Conservation (phyloP, 176 grass and related monocot species). For the Lolium multiflorum region DNA sequence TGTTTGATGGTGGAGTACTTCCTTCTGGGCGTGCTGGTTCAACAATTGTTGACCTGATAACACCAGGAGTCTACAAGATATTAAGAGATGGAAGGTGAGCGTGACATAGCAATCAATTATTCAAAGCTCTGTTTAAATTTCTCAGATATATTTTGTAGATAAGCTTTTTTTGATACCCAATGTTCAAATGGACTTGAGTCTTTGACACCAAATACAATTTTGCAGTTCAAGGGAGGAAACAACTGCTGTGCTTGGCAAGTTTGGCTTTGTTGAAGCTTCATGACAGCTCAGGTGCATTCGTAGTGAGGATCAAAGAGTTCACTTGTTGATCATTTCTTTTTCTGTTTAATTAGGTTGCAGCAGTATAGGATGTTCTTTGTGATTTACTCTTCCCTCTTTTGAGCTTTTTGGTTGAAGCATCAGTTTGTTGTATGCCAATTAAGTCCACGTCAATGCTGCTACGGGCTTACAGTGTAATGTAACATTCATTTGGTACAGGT, state of each 20-base stretch:
- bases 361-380: not conserved
- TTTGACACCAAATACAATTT: conserved; percentile 22
- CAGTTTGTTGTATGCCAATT: conserved; percentile 16
- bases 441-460: not conserved
- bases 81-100: conserved; percentile 89
- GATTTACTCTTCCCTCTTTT: conserved; percentile 13
- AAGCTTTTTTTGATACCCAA: no score
- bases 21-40: conserved; percentile 87
- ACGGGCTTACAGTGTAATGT: not conserved
- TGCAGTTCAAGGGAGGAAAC: conserved; percentile 89
- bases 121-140: conserved; percentile 2
- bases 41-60: conserved; percentile 85
- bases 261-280: conserved; percentile 67
- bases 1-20: conserved; percentile 83
- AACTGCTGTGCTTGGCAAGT: conserved; percentile 59
- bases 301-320: conserved; percentile 20
- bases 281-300: conserved; percentile 27
- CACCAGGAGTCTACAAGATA: conserved; percentile 81
- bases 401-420: conserved; percentile 4
- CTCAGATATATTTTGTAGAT: not conserved
- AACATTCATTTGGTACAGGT: conserved; percentile 28
- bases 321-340: not conserved
- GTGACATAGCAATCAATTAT: not conserved
- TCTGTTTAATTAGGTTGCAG: conserved; percentile 30
- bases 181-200: not conserved